Base-by-base conservation (phyloP, 352 stramenopile species). In the Aphanomyces stellatus region DNA sequence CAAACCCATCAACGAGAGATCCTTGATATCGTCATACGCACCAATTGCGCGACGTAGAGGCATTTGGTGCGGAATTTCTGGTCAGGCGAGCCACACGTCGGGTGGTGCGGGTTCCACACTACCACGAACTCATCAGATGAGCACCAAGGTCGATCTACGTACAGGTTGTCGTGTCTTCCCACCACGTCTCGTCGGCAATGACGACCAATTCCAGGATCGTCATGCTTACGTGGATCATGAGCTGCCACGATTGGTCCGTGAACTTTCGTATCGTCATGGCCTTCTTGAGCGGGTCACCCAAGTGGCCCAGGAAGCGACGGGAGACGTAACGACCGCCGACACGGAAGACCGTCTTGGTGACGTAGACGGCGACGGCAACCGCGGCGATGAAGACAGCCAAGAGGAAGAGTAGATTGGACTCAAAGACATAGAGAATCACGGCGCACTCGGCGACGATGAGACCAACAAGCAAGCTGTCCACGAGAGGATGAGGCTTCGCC, bases 171-270 rank as follows among this genome's bases (percentile, higher is more conserved):
- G 85, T 92, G 71, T 93, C 81, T n/a, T 91, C 59, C 87, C 87
- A 95, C 87, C 87, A 95, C 25, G 75, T 79, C 69, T 93, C 81
- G 71, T 92, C 81, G 37, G 73, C 75, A 27, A 96, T 79, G 53
- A 96, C 81, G 56, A 88, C 73, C 46, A 89, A 74, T 73, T 94
- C 87, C 63, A 91, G 88, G 69, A 90, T 77, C 15, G 85, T 85
- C 85, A 96, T 93, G 24, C 75, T 84, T 33, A 79, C 74, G 70
- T 96, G 87, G 72, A 94, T 90, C 46, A 68, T 77, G 22, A 95
- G 73, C 69, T 94, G 87, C 87, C 87, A 96, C 27, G 84, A 91
- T 79, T 96, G 87, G 65, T 94, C 86, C 43, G 77, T 88, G 81
- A 87, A 96, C 72, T 96, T 96, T 70, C 91, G 89, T 79, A 92